A percentile compares a stretch with the other conserved stretches of the same genome.
These are phyloP conservation scores for Erythrobasidium hasegawianum DNA, from an alignment of 1,284 basidiomycete genomes.

Conservation along the genomic window DNA sequence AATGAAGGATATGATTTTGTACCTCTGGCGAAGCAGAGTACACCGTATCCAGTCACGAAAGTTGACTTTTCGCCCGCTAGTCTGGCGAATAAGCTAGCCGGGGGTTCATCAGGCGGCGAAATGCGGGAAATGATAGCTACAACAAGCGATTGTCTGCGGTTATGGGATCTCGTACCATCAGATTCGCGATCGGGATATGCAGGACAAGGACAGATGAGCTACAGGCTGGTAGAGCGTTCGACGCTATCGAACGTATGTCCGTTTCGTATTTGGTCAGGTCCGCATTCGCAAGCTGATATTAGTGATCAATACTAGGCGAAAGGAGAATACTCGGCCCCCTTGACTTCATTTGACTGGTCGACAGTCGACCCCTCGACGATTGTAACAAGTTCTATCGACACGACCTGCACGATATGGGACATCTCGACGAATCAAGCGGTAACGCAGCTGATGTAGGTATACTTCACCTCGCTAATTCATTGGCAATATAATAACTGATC, in stretches of 20 bases:
- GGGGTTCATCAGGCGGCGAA: slow-evolving; percentile 53
- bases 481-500: no score
- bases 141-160: slow-evolving; percentile 78
- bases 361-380: slow-evolving; percentile 78
- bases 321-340: slow-evolving; percentile 55
- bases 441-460: slow-evolving; percentile 64
- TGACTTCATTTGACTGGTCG: slow-evolving; percentile 96
- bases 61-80: slow-evolving; percentile 76
- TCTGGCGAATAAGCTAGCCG: slow-evolving; percentile 61
- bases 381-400: slow-evolving; percentile 91
- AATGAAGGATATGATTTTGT: slow-evolving; percentile 55
- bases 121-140: slow-evolving; percentile 76
- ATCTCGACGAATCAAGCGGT: slow-evolving; percentile 92
- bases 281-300: not conserved
- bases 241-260: slow-evolving; percentile 73
- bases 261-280: not conserved
- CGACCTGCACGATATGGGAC: slow-evolving; percentile 65
- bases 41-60: slow-evolving; percentile 77
- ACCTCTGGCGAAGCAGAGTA: slow-evolving; percentile 69
- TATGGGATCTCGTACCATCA: slow-evolving; percentile 73
- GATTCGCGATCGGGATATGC: slow-evolving; percentile 50
- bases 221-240: slow-evolving; percentile 49
- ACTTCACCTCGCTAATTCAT: no score
- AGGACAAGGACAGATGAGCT: slow-evolving; percentile 44
- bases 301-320: not conserved